Base-by-base conservation (phyloP, 164 flowering plant genomes). In the Pachysandra terminalis region DNA sequence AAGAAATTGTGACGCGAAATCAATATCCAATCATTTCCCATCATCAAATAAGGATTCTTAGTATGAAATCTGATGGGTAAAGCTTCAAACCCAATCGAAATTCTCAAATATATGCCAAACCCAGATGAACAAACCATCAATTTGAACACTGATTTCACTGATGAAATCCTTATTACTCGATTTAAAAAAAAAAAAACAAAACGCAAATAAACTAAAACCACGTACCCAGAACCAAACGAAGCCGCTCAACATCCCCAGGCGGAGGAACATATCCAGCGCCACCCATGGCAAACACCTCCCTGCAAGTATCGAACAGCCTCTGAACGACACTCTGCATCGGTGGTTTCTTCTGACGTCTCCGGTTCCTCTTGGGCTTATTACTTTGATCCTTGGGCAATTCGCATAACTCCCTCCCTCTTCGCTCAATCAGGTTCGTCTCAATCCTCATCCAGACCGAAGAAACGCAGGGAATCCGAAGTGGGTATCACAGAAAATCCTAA, bases 241-340 rank as follows among this genome's bases (percentile, higher is more conserved):
- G 72, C 26, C 77, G 76, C 41, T 82, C 79, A 27, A 88, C 70
- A 56, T 79, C 77, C 0, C 52, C 74, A 2, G 81, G 73, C 21
- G 83, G 59, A 0, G 88, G 90, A 57, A 88, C 77, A 65, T 70
- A 48, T 24, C 88, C 88, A n/a, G 86, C 22, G 5, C 78, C 81
- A 65, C 79, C 66, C 2, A 19, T 23, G 21, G 87, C 80, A 71
- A 88, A 88, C 5, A 88, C 93, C 13, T 80, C 81, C 73, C 76
- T 81, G 74, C 93, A 88, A 7, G 86, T 84, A 22, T 80, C 73
- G 52, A 61, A 84, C 9, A 86, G 81, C 77, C 26, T 81, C 82
- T 84, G 88, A 27, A 85, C 85, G 13, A 66, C 75, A 19, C 40
- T 59, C 40, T 74, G 68, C 71, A 64, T 72, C 49, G 71, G n/a